These are phyloP conservation scores for Mycena citricolor DNA, from an alignment of 1,284 basidiomycete species.

Conservation along the genomic window DNA sequence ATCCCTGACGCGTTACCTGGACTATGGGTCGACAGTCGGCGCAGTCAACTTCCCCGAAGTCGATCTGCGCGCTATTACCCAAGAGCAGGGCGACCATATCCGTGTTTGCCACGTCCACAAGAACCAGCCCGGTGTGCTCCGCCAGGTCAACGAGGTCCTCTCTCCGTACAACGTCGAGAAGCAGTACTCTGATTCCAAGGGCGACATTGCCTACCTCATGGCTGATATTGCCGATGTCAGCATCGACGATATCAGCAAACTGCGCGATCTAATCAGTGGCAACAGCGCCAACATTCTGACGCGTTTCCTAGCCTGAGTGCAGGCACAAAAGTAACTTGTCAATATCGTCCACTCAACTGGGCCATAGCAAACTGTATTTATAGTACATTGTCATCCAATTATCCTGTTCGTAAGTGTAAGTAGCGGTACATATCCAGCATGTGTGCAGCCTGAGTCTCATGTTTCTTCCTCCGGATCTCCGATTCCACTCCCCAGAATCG, in stretches of 20 bases:
- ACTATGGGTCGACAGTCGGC: slow-evolving; percentile 87
- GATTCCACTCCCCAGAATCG: slow-evolving; percentile 87
- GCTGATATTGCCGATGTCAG: slow-evolving; percentile 94
- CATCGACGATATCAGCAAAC: slow-evolving; percentile 76
- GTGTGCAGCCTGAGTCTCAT: slow-evolving; percentile 26
- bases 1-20: slow-evolving; percentile 87
- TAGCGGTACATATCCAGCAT: slow-evolving; percentile 7
- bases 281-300: slow-evolving; percentile 89
- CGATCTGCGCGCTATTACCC: slow-evolving; percentile 88
- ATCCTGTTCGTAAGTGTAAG: slow-evolving; percentile 13
- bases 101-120: slow-evolving; percentile 96
- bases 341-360: slow-evolving; percentile 17
- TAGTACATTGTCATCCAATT: slow-evolving; percentile 27
- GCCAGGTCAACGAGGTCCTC: slow-evolving; percentile 90
- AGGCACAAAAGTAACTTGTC: slow-evolving; percentile 6
- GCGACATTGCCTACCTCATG: slow-evolving; percentile 93
- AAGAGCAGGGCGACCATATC: slow-evolving; percentile 79
- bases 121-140: slow-evolving; percentile 97
- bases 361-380: background rate
- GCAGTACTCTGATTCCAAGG: slow-evolving; percentile 96
- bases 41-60: slow-evolving; percentile 99
- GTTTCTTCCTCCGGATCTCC: slow-evolving; percentile 89
- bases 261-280: slow-evolving; percentile 81
- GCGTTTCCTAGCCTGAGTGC: slow-evolving; percentile 66
- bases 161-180: slow-evolving; percentile 98